phyloP scores from a whole-genome alignment of 2,329 filamentous ascomycete species.

The Arthrobotrys iridis region DNA sequence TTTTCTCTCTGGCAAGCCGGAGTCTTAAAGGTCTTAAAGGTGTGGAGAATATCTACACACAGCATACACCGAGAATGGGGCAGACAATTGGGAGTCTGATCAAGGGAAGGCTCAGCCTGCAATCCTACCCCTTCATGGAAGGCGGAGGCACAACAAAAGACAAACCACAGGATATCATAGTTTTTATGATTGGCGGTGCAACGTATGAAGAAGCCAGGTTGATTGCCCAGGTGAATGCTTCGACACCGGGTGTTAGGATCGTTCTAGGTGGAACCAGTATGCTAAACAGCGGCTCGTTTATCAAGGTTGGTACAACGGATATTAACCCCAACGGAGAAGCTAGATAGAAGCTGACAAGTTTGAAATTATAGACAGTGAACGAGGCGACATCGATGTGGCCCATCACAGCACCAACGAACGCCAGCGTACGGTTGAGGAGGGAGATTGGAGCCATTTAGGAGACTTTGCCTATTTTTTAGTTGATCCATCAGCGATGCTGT shows the following conservation, averaged over 20 bases:
- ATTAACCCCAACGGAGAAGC: background rate
- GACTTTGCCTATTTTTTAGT: background rate
- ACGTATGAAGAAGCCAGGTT: conserved; percentile 98
- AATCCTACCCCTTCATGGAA: conserved; percentile 93
- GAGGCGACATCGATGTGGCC: conserved; percentile 52
- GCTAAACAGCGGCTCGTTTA: conserved; percentile 85
- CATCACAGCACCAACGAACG: conserved; percentile 37
- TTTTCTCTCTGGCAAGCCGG: conserved; percentile 87
- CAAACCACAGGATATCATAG: conserved; percentile 94
- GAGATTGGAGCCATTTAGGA: conserved; percentile 41
- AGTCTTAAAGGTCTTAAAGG: conserved; percentile 95
- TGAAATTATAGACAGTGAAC: conserved; percentile 28
- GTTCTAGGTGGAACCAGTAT: conserved; percentile 88
- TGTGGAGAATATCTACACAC: conserved; percentile 98
- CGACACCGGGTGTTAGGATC: conserved; percentile 84
- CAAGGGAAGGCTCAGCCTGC: conserved; percentile 85
- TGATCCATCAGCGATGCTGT: conserved; percentile 14
- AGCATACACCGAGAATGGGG: conserved; percentile 90
- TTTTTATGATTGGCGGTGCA: conserved; percentile 91
- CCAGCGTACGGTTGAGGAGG: conserved; percentile 27
- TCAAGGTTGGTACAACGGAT: conserved; percentile 67
- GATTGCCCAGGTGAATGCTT: conserved; percentile 92
- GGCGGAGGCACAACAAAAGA: conserved; percentile 86
- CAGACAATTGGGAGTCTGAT: conserved; percentile 89
- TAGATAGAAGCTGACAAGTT: background rate